Evolutionary conservation across 805 yeast genomes (phyloP), one percentile per base, ranked within the genome.

Genomic region (Cyberlindnera mycetangii): DNA sequence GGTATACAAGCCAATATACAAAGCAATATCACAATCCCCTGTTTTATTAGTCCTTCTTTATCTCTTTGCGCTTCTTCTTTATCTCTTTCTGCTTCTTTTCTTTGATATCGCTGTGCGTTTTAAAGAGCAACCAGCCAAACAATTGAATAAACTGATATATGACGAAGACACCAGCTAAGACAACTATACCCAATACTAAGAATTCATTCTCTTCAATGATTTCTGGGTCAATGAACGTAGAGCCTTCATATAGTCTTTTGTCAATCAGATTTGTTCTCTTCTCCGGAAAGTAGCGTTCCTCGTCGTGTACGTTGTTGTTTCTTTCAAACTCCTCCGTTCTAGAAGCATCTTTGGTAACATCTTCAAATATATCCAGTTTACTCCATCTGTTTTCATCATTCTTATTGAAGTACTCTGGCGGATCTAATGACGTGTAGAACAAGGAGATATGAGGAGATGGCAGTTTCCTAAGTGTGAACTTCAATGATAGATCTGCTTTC

Each of bases 371-470:
- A 44, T 68, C 70, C 41, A 56, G 59, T 41, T 49, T 64, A 44
- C 27, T 70, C 68, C 62, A 64, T 39, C 56, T 57, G 41, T 38
- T 60, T 50, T 46, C 74, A 41, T 50, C 50, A 32, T 35, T 46
- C 32, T 22, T 49, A 37, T 60, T 60, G n/a, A 58, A 54, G 3
- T 53, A 50, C 3, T 45, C 45, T 3, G 32, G 20, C 3, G 32
- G 16, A 4, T 58, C 53, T 10, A 61, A 37, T 0, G 83, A 70
- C 0, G 89, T 78, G 46, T 80, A 68, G 2, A 88, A 61, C 2
- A 89, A 65, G 2, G 89, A 69, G 44, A 74, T 75, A 48, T 78
- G 76, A 0, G 96, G 96, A 0, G 90, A 72, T 1, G 97, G 96
- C 11, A 85, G 61, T 43, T 77, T 79, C 30, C 85, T 74, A n/a